Evolutionary conservation across 1,284 basidiomycete genomes (phyloP).

Genomic region (Trametes hirsuta): DNA sequence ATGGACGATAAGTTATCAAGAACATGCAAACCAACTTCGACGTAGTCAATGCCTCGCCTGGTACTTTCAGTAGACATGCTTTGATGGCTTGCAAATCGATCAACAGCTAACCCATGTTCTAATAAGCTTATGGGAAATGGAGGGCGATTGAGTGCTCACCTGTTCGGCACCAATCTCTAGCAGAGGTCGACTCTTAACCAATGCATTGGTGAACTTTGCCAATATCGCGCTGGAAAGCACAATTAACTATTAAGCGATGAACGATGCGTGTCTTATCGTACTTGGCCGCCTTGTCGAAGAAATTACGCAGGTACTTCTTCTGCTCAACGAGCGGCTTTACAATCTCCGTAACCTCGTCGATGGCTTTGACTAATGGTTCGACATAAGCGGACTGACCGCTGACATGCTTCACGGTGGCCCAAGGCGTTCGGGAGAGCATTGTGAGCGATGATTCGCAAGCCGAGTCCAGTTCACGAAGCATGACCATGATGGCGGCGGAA

Average conservation of each 20-base stretch:
- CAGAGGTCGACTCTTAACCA: constrained; percentile 88
- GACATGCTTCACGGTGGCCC: constrained; percentile 81
- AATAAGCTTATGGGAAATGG: background rate
- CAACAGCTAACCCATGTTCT: constrained; percentile 60
- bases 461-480: constrained; percentile 82
- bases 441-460: constrained; percentile 79
- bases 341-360: constrained; percentile 65
- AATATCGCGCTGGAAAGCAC: constrained; percentile 67
- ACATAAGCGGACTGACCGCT: constrained; percentile 85
- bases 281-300: constrained; percentile 92
- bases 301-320: constrained; percentile 91
- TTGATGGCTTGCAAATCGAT: constrained; percentile 92
- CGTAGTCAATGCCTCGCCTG: constrained; percentile 65
- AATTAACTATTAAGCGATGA: background rate
- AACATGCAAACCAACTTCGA: constrained; percentile 47
- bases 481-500: constrained; percentile 76
- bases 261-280: constrained; percentile 36
- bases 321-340: constrained; percentile 83
- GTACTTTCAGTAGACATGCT: constrained; percentile 80
- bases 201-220: constrained; percentile 82
- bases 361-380: constrained; percentile 68
- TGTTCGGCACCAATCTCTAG: constrained; percentile 93
- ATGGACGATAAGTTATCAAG: background rate
- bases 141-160: constrained; percentile 44
- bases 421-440: constrained; percentile 75